These are phyloP conservation scores for Kodamaea sagamina DNA, from an alignment of 805 yeast genomes.

Conservation along the genomic window DNA sequence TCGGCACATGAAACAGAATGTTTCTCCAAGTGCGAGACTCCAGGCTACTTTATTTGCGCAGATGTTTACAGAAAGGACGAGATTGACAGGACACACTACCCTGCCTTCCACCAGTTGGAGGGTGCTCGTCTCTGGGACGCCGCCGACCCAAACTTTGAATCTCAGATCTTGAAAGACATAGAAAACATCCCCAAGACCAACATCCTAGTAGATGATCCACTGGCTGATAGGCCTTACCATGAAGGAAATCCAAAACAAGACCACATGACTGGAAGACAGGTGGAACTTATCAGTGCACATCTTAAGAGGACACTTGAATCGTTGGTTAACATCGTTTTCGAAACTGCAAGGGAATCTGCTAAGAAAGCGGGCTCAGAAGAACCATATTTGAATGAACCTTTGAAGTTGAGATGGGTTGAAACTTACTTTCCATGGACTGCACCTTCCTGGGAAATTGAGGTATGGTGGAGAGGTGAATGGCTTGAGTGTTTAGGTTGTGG, in stretches of 20 bases:
- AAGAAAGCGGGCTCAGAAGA: constrained; percentile 57
- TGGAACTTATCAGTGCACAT: constrained; percentile 69
- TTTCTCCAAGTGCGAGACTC: constrained; percentile 62
- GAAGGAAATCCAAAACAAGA: constrained; percentile 77
- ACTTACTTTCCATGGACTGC: constrained; percentile 98
- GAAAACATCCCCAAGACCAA: constrained; percentile 64
- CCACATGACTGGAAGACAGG: constrained; percentile 70
- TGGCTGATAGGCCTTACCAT: constrained; percentile 47
- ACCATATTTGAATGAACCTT: constrained; percentile 67
- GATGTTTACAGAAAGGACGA: constrained; percentile 96
- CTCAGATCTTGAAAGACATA: constrained; percentile 50
- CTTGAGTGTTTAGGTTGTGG: constrained; percentile 97
- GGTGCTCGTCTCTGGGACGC: constrained; percentile 86
- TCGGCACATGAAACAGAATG: constrained; percentile 95
- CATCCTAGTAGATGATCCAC: constrained; percentile 76
- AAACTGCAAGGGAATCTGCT: constrained; percentile 65
- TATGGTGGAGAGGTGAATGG: constrained; percentile 99
- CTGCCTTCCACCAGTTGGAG: constrained; percentile 97
- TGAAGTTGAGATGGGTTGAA: constrained; percentile 90
- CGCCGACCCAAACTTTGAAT: constrained; percentile 46
- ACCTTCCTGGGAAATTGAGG: constrained; percentile 98
- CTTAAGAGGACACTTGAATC: constrained; percentile 84
- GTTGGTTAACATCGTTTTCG: constrained; percentile 79
- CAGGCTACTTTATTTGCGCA: constrained; percentile 91
- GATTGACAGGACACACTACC: constrained; percentile 93